phyloP scores from a whole-genome alignment of 352 stramenopile genomes.

The Phytophthora parvispora region DNA sequence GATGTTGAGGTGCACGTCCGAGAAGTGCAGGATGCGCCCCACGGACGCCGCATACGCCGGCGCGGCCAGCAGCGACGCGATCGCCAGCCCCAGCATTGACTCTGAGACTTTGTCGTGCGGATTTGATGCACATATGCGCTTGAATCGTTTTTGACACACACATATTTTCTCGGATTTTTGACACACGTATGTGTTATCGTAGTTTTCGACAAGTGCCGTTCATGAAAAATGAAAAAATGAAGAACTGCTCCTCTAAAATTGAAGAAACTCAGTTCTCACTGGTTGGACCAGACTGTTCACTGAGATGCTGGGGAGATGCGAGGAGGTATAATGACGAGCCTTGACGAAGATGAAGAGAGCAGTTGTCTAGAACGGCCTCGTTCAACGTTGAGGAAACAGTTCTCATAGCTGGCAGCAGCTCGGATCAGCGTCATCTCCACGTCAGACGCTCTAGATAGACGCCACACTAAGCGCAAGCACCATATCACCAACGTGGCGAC shows the following conservation, averaged over 20 bases:
- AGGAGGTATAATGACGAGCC: neutral
- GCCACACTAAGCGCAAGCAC: neutral
- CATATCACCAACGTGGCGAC: neutral
- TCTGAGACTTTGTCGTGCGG: too few species aligned
- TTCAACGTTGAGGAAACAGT: neutral
- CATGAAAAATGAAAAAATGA: neutral
- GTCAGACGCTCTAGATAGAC: neutral
- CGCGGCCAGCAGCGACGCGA: slow-evolving; percentile 3
- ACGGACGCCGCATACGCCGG: slow-evolving; percentile 13
- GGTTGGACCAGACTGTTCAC: too few species aligned
- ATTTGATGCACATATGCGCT: neutral
- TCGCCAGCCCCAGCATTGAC: slow-evolving; percentile 4
- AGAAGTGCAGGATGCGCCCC: slow-evolving; percentile 81
- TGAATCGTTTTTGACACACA: too few species aligned
- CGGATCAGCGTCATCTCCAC: neutral
- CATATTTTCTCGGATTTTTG: too few species aligned
- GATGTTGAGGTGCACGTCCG: slow-evolving; percentile 88
- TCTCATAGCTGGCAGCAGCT: neutral
- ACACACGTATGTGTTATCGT: too few species aligned
- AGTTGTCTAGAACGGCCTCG: neutral
- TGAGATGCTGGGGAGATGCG: neutral
- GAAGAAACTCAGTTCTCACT: too few species aligned
- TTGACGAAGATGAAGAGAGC: neutral
- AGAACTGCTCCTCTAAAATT: too few species aligned
- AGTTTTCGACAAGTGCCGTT: too few species aligned